Base-by-base conservation (phyloP, 495 filamentous ascomycete genomes). In the Podospora fimiseda region DNA sequence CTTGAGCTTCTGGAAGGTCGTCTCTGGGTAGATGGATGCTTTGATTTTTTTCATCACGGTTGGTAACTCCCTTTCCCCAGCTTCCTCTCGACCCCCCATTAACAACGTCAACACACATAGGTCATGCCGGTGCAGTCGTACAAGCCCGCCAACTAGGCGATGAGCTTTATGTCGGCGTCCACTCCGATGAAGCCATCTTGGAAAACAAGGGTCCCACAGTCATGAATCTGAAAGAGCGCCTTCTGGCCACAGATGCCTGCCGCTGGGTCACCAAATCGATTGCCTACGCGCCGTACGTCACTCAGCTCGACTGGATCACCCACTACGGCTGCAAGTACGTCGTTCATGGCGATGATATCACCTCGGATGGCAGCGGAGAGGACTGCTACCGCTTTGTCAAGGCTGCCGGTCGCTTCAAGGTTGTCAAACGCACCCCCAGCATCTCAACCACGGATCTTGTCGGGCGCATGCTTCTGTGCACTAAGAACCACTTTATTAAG, bases 301-400 rank as follows among this genome's bases (percentile, higher is more conserved):
- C 93, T 23, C 84, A 83, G 47, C 78, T 97, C 27, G 82, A 86
- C 15, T 97, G 90, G 89, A 94, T 99, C 55, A 87, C 85, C 44
- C 88, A 92, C 63, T 96, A 91, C 58, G 90, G 92, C 33, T 97
- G 93, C 73, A 77, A 81, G 58, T 96, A 89, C 65, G 93, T 99
- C 2, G 91, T 96, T 5, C 93, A 99, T 67, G 93, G 93, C 22
- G 94, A 99, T 62, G 93, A 99, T 66, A 93, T 97, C 53, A 97
- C 93, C 2, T 95, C 89, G 0, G 93, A 99, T 62, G 85, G 83
- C 62, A 80, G 79, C 52, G 93, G 93, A 8, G 82, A 95, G 63
- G 93, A 99, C 70, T 97, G 94, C 71, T 99, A 99, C 70, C 84
- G 94, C 55, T 95, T 86, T 65, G 93, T 99, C 48, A 97, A 97